A percentile compares a stretch with the other conserved stretches of the same genome.
phyloP scores from a whole-genome alignment of 2,329 filamentous ascomycete species.

The Colletotrichum sp. region DNA sequence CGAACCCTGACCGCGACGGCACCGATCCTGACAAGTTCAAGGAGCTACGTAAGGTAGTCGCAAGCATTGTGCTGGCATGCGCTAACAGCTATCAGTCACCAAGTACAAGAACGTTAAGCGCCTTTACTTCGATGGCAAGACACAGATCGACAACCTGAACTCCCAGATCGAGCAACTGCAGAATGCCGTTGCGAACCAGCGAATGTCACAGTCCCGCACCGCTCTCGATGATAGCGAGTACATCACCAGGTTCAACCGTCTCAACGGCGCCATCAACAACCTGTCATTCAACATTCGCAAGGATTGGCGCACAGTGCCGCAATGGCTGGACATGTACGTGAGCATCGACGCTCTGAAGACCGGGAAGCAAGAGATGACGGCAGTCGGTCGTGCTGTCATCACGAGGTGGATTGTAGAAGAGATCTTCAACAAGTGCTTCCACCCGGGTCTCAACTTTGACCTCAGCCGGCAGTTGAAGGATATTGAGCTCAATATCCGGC shows the following conservation, averaged over 20 bases:
- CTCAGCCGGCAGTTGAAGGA: constrained; percentile 82
- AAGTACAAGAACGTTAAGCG: constrained; percentile 99
- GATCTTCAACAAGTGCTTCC: constrained; percentile 90
- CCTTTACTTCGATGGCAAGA: constrained; percentile 94
- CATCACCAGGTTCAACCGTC: constrained; percentile 81
- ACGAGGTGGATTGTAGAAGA: constrained; percentile 90
- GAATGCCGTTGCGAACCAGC: constrained; percentile 96
- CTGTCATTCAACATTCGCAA: constrained; percentile 96
- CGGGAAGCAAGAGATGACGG: constrained; percentile 98
- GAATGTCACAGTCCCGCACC: constrained; percentile 91
- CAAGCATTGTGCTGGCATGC: constrained; percentile 21
- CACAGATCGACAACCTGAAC: constrained; percentile 87
- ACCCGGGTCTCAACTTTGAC: constrained; percentile 80
- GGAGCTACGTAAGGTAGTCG: constrained; percentile 53
- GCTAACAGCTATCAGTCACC: constrained; percentile 64
- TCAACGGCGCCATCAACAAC: constrained; percentile 94
- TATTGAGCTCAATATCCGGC: constrained; percentile 87
- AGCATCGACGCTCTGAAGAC: constrained; percentile 85
- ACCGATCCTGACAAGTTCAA: constrained; percentile 62
- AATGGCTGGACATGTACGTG: constrained; percentile 80
- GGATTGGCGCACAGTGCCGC: constrained; percentile 83
- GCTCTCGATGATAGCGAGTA: constrained; percentile 97
- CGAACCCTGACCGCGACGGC: constrained; percentile 44
- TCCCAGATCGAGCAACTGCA: constrained; percentile 92
- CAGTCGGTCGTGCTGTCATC: constrained; percentile 87